Evolutionary conservation across 768 basidiomycete genomes (phyloP).

Genomic region (Suillus placidus): DNA sequence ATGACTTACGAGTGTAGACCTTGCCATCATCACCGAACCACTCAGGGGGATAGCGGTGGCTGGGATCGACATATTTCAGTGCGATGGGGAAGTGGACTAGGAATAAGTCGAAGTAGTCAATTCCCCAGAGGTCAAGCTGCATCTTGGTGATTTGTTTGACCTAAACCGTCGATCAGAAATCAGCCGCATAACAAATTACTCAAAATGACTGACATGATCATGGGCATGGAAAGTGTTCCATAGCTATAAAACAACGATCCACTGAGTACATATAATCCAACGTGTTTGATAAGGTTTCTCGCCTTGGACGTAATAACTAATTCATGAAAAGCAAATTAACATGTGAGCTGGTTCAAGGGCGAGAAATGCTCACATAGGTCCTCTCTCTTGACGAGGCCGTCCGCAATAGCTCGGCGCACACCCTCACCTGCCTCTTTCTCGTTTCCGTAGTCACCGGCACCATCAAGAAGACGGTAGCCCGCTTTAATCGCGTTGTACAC

Average conservation of each 20-base stretch:
- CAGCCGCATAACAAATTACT: neutral
- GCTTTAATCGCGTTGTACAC: conserved; percentile 86
- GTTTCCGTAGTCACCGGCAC: conserved; percentile 87
- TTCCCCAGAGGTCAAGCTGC: conserved; percentile 80
- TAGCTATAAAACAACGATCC: conserved; percentile 44
- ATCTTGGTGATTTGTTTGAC: conserved; percentile 56
- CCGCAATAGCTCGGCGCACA: conserved; percentile 72
- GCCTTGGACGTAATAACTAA: conserved; percentile 85
- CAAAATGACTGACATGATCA: conserved; percentile 57
- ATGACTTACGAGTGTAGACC: conserved; percentile 58
- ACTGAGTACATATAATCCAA: conserved; percentile 1
- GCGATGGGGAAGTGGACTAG: conserved; percentile 87
- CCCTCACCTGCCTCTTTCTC: conserved; percentile 86
- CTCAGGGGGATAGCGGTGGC: conserved; percentile 77
- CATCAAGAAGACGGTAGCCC: conserved; percentile 86
- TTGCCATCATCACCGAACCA: conserved; percentile 79
- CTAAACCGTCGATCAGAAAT: conserved; percentile 31
- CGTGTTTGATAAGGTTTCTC: conserved; percentile 13
- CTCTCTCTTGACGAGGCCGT: conserved; percentile 85
- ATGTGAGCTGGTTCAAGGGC: conserved; percentile 1
- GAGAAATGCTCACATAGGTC: conserved; percentile 67
- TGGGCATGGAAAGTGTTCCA: conserved; percentile 91
- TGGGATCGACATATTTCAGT: conserved; percentile 77
- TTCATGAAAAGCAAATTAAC: neutral
- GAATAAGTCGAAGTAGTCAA: conserved; percentile 84